A percentile compares a stretch with the other conserved stretches of the same genome.
Evolutionary conservation across 176 grass and related monocot genomes (phyloP).

Genomic region (Oryza rufipogon): DNA sequence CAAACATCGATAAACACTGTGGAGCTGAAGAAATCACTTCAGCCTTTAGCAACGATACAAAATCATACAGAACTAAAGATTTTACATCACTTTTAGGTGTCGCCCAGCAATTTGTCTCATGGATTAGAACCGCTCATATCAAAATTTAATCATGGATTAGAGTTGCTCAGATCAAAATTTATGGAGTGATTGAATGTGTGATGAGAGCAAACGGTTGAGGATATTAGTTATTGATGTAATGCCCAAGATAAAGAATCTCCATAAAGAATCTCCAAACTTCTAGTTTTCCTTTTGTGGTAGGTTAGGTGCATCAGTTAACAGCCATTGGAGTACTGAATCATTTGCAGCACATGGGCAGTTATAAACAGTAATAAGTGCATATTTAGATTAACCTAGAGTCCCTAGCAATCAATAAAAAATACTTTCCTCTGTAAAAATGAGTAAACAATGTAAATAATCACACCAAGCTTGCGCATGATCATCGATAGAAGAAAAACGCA

Average conservation of each 20-base stretch:
- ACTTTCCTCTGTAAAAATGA: background rate
- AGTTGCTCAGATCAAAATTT: background rate
- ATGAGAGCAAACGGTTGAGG: background rate
- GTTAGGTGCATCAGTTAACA: slow-evolving; percentile 1
- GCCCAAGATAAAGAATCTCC: background rate
- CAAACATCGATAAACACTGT: slow-evolving; percentile 18
- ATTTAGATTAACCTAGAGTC: background rate
- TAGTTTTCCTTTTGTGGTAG: slow-evolving; percentile 1
- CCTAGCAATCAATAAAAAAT: background rate
- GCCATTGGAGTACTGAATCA: background rate
- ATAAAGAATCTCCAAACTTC: background rate
- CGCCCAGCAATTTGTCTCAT: background rate
- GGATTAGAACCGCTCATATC: background rate
- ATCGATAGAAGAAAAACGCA: background rate
- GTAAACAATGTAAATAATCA: background rate
- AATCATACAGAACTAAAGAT: background rate
- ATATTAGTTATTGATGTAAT: background rate
- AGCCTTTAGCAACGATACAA: slow-evolving; percentile 26
- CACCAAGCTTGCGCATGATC: background rate
- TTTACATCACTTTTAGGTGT: background rate
- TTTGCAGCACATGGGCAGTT: background rate
- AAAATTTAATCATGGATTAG: background rate
- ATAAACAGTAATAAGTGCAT: slow-evolving; percentile 5
- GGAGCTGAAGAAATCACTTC: background rate
- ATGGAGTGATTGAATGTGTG: background rate